phyloP scores from a whole-genome alignment of 2,329 filamentous ascomycete genomes.

The Drechslerella coelobrocha region DNA sequence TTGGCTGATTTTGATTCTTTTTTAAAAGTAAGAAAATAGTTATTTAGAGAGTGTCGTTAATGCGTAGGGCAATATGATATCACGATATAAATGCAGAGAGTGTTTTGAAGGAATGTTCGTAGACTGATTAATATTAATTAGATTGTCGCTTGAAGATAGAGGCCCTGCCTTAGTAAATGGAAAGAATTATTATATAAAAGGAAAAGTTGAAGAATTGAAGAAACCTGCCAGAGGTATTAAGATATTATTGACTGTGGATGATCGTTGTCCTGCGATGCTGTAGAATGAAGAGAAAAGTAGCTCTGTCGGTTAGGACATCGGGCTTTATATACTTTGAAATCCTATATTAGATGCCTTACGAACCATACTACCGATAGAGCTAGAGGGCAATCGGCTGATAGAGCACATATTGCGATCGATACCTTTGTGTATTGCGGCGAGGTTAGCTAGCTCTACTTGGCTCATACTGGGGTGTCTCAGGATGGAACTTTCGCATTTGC shows the following conservation, averaged over 20 bases:
- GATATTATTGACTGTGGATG: constrained; percentile 18
- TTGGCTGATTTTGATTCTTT: constrained; percentile 32
- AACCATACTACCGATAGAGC: no score
- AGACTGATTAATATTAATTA: not conserved
- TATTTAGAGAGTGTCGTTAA: not conserved
- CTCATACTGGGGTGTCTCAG: no score
- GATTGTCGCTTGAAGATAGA: not conserved
- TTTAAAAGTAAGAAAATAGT: no score
- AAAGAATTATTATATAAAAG: constrained; percentile 1
- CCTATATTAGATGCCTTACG: not conserved
- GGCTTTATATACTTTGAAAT: constrained; percentile 28
- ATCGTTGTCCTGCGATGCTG: constrained; percentile 25
- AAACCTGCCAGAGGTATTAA: constrained; percentile 49
- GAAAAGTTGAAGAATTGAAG: constrained; percentile 17
- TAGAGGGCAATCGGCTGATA: constrained; percentile 1
- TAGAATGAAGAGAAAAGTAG: constrained; percentile 21
- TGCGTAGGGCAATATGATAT: not conserved
- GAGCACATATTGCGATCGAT: not conserved
- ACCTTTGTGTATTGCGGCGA: no score
- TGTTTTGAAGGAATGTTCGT: not conserved
- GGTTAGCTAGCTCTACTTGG: no score
- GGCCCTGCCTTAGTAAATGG: constrained; percentile 5
- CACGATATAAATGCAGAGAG: not conserved
- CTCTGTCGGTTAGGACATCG: constrained; percentile 1
- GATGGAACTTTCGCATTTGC: no score